Conservation (phyloP, 1,284 basidiomycete genomes). For the Ustilago nuda region DNA sequence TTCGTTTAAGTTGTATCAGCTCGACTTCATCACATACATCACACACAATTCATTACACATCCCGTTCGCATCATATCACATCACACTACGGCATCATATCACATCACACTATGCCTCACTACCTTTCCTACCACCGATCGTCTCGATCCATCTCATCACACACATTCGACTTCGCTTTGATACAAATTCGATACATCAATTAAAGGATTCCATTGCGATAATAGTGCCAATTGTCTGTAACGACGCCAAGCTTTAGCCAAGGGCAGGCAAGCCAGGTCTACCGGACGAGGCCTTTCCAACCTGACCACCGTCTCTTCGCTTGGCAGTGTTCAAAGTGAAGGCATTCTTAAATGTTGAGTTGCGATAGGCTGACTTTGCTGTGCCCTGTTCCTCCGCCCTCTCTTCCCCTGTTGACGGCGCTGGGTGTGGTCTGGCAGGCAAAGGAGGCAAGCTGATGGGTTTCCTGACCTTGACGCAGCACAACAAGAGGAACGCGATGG, state of each 20-base stretch:
- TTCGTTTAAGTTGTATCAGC: conserved; percentile 25
- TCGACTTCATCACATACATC: neutral
- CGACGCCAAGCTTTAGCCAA: neutral
- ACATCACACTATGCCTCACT: neutral
- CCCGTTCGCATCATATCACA: neutral
- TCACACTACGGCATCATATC: neutral
- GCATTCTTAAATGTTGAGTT: conserved; percentile 33
- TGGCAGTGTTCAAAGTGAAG: conserved; percentile 27
- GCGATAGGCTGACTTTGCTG: conserved; percentile 17
- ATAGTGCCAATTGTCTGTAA: neutral
- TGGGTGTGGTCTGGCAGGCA: conserved; percentile 52
- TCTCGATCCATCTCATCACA: neutral
- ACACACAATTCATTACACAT: neutral
- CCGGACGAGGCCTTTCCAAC: neutral
- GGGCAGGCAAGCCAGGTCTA: conserved; percentile 23
- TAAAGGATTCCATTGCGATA: neutral
- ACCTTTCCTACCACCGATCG: neutral
- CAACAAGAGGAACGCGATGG: conserved; percentile 36
- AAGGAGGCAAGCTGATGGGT: conserved; percentile 47
- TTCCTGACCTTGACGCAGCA: conserved; percentile 54
- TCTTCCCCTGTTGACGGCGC: neutral
- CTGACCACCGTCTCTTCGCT: neutral
- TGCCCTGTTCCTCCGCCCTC: conserved; percentile 5
- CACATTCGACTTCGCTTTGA: no score
- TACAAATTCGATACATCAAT: neutral